These are phyloP conservation scores for Teratosphaeria pseudoeucalypti DNA, from an alignment of 2,329 filamentous ascomycete genomes.

Conservation along the genomic window DNA sequence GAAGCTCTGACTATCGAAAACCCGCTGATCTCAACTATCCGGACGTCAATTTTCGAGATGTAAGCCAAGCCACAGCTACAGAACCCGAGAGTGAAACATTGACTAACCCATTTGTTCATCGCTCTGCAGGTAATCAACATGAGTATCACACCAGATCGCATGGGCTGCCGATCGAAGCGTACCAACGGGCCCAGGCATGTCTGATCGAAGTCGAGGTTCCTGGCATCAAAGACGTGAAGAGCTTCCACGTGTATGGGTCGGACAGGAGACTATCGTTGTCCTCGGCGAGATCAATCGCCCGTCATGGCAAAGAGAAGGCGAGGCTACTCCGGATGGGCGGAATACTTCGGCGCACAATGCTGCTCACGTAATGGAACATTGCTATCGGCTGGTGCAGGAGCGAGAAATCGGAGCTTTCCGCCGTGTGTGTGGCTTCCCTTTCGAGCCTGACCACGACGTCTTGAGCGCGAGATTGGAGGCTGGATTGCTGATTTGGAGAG, in stretches of 20 bases:
- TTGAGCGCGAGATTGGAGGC: conserved; percentile 2
- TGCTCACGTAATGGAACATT: neutral
- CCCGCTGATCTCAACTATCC: conserved; percentile 10
- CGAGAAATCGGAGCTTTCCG: conserved; percentile 7
- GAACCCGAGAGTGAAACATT: neutral
- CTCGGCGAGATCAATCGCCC: neutral
- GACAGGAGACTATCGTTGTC: neutral
- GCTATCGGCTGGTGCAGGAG: conserved; percentile 4
- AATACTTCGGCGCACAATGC: neutral
- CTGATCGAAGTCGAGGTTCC: neutral
- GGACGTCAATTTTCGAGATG: conserved; percentile 11
- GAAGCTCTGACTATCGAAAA: conserved; percentile 4
- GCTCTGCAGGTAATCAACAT: conserved; percentile 6
- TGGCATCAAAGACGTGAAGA: neutral
- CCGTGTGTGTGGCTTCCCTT: conserved; percentile 7
- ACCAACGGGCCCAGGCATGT: neutral
- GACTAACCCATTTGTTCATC: conserved; percentile 7
- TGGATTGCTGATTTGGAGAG: conserved; percentile 3
- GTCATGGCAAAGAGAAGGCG: neutral
- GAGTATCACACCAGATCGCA: neutral
- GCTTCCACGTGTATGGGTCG: neutral
- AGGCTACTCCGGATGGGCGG: neutral
- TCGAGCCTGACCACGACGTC: conserved; percentile 8
- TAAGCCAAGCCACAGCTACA: neutral
- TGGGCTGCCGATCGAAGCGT: neutral